Evolutionary conservation across 2,329 filamentous ascomycete genomes (phyloP).

Genomic region (Ceratocystis huliohia): DNA sequence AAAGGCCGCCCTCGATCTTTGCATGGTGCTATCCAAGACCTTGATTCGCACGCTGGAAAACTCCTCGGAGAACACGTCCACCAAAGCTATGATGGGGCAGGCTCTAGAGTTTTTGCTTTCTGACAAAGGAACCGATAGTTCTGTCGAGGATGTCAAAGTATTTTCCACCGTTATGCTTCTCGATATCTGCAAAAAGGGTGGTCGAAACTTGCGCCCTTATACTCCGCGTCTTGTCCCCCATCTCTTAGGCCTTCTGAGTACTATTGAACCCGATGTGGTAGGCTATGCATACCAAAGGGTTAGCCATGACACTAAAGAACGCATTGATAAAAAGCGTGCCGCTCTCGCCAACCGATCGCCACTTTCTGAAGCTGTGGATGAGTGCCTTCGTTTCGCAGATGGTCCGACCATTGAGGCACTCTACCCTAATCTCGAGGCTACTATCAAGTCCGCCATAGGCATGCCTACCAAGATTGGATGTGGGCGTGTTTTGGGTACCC

Average conservation of each 20-base stretch:
- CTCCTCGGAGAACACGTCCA: conserved; percentile 55
- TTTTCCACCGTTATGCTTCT: conserved; percentile 76
- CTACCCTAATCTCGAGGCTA: conserved; percentile 57
- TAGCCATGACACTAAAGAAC: conserved; percentile 71
- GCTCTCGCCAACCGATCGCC: conserved; percentile 73
- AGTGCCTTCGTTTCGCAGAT: conserved; percentile 75
- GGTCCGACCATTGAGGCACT: conserved; percentile 62
- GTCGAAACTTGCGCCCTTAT: conserved; percentile 65
- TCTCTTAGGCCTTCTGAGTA: conserved; percentile 69
- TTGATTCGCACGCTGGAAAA: conserved; percentile 77
- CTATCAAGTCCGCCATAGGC: conserved; percentile 75
- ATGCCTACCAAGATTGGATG: conserved; percentile 91
- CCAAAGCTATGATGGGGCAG: conserved; percentile 68
- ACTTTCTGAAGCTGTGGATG: conserved; percentile 82
- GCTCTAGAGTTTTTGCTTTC: conserved; percentile 86
- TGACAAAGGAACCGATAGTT: conserved; percentile 82
- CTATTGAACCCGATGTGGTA: conserved; percentile 74
- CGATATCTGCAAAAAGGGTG: conserved; percentile 79
- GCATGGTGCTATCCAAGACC: conserved; percentile 70
- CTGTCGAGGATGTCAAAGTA: conserved; percentile 71
- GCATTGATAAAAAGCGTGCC: conserved; percentile 78
- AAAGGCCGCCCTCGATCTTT: conserved; percentile 65
- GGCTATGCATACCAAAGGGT: conserved; percentile 90
- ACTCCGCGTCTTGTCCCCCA: conserved; percentile 70
- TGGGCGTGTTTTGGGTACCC: conserved; percentile 67